Evolutionary conservation across 75 land plant species (phyloP), one percentile per base, ranked within the genome.

Genomic region (Isoetes taiwanensis): DNA sequence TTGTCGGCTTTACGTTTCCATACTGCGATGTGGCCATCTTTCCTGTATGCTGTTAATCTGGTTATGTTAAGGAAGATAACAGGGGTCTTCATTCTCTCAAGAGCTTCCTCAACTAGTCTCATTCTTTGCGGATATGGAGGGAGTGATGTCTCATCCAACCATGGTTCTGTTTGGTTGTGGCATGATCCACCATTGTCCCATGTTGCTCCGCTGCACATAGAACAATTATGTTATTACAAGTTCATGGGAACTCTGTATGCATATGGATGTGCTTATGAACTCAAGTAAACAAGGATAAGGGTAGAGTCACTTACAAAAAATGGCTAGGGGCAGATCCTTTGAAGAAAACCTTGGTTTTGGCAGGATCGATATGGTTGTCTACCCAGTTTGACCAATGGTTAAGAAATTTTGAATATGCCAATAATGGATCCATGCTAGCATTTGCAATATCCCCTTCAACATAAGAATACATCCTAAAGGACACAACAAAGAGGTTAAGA

Each of bases 311-410:
- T 43, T 65, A 76, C 83, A 57, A 58, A 28, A 32, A 30, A 25
- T 80, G 83, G 1, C 64, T 65, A 9, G 83, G 83, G 9, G 78
- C 76, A 67, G 73, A 30, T 71, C 74, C 70, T n/a, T 67, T 46
- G 28, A 72, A 76, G 48, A 70, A 72, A 26, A 80, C 28, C 30
- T 60, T 54, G 35, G 83, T 80, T 55, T 58, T 80, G 26, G 25
- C 28, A 24, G 60, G 43, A 34, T 80, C 66, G 26, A 80, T 43
- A 41, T 72, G 54, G 38, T 66, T 60, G 42, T 80, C 76, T 26
- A 80, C 41, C 83, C 83, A 80, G 3, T 69, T 68, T 1, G 79
- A 37, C 79, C 79, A 80, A 26, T 78, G 76, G 25, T 37, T 58
- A 3, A 80, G 21, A 0, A 76, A 73, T 70, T 70, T 59, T 52